Base-by-base conservation (phyloP, 768 basidiomycete genomes). In the Trametes sanguinea region DNA sequence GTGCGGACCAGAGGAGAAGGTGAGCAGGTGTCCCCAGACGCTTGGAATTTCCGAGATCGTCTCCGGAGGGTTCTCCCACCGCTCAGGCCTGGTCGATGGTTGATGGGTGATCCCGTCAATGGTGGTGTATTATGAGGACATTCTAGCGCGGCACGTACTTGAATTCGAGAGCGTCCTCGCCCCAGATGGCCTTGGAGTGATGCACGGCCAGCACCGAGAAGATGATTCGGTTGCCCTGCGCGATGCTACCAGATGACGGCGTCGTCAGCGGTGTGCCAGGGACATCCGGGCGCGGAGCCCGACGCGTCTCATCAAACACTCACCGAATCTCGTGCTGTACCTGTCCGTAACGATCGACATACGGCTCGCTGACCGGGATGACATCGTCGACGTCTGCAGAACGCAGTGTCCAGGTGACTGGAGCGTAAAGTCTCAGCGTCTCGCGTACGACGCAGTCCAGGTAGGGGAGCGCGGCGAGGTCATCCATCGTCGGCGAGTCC, bases 361-460 rank as follows among this genome's bases (percentile, higher is more conserved):
- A 74, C 10, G 77, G 75, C 33, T 58, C 65, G 45, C 61, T 64
- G 4, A 86, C 75, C n/a, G 89, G 86, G 44, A 89, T 81, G 52
- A 79, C 73, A 51, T 85, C 85, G 62, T 75, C 77, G 60, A 65
- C 46, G 8, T 51, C 75, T 64, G 54, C 76, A 68, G 80, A 76
- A 2, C 88, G 77, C 72, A 84, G 80, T 0, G 78, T 81, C 11
- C 65, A 65, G 0, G 80, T 72, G 3, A 87, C 80, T 0, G 85
- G 85, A 0, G 85, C 58, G 63, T 88, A 77, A 0, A 85, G 50
- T 0, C 88, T 80, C 59, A 89, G 70, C 0, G 80, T 82, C 72
- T 89, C 88, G 4, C 81, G 79, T 2, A 87, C 76, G 7, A 88
- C 80, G 16, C 76, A 76, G 62, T 90, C 90, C n/a, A 92, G 82